Percentiles rank a stretch among this genome's conserved stretches.
Conservation (phyloP, 306 rosid species). For the Rosa rugosa region DNA sequence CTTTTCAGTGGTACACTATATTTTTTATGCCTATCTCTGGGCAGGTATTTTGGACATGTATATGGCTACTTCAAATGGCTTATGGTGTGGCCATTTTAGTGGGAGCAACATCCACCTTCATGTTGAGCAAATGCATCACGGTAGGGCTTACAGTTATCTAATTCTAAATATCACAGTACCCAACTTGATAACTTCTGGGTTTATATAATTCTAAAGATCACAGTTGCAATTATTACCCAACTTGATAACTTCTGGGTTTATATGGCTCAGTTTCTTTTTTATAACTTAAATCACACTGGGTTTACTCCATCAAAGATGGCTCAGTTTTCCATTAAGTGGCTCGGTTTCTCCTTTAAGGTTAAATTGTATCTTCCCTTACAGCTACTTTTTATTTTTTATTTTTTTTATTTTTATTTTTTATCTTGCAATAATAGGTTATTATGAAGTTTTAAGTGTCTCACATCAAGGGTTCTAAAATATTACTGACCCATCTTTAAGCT, state of each 20-base stretch:
- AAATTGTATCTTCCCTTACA: not conserved
- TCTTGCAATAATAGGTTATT: not conserved
- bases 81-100: conserved; percentile 68
- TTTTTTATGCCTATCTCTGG: conserved; percentile 27
- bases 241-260: not conserved
- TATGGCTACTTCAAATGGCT: conserved; percentile 81
- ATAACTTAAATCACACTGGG: not conserved
- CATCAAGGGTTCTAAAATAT: not conserved
- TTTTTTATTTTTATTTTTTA: too few species aligned
- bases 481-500: not conserved
- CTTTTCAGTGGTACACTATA: conserved; percentile 11
- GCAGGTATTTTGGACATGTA: conserved; percentile 94
- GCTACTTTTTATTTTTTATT: too few species aligned
- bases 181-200: not conserved
- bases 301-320: not conserved
- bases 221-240: not conserved
- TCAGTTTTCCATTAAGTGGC: not conserved
- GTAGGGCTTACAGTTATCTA: conserved; percentile 42
- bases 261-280: not conserved
- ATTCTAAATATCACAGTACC: not conserved
- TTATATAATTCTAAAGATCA: conserved; percentile 2
- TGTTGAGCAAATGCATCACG: conserved; percentile 76
- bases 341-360: not conserved
- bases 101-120: conserved; percentile 69
- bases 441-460: not conserved